Base-by-base conservation (phyloP, 179 eudicot genomes). In the Silene coronaria region DNA sequence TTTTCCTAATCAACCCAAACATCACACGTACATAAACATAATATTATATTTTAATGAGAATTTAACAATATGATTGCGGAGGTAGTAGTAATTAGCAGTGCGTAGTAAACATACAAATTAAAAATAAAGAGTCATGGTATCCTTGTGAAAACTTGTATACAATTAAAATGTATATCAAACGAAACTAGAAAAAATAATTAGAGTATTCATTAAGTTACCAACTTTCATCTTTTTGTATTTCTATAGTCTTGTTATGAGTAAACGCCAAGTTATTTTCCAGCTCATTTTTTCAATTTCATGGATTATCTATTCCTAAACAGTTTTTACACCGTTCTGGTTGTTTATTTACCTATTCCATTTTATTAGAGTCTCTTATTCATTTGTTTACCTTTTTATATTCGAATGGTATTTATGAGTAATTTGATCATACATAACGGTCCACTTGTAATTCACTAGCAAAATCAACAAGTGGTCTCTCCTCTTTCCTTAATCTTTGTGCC, bases 221-320 rank as follows among this genome's bases (percentile, higher is more conserved):
- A 12, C 21, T 14, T 13, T 71, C 79, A 70, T 22, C 12, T 4
- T 24, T 42, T 30, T 17, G 11, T 70, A 5, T 7, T 23, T 11
- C 4, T 14, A 58, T 51, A 24, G 48, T 66, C 60, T 16, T 80
- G 23, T 53, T 53, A 53, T 53, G 84, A 80, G 85, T 80, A 74
- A 24, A 83, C 84, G 79, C 32, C 23, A 86, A 81, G 86, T 76
- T 70, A 59, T 68, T 23, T 74, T 84, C 85, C 87, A 82, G 85
- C 87, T 77, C 79, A 70, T 68, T 32, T 1, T 75, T 69, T 74
- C 81, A 79, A 21, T 21, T 62, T 58, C 64, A 45, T 70, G 55
- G 70, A 61, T 65, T 73, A 60, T 65, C 77, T 75, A 58, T 64
- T 64, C 77, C 48, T 34, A 66, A 36, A 23, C 63, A 27, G 73